Conservation (phyloP, 495 filamentous ascomycete genomes). For the Evernia prunastri region DNA sequence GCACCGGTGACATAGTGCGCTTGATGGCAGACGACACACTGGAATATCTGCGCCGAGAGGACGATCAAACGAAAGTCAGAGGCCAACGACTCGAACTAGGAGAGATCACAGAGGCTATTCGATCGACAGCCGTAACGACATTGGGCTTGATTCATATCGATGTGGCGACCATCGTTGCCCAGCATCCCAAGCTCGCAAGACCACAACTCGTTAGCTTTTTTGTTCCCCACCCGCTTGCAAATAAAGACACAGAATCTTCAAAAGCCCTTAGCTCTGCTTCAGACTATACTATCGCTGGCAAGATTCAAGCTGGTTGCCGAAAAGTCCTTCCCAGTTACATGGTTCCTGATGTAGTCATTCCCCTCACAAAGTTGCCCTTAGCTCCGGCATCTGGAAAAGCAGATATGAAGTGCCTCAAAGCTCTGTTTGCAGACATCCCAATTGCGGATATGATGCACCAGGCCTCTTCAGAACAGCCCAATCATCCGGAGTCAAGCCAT, state of each 20-base stretch:
- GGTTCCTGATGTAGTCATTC: conserved; percentile 48
- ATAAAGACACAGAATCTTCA: neutral
- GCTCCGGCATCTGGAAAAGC: conserved; percentile 44
- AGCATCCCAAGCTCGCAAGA: conserved; percentile 39
- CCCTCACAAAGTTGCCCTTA: conserved; percentile 38
- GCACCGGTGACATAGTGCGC: conserved; percentile 45
- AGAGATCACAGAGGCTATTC: conserved; percentile 59
- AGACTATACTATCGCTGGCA: neutral
- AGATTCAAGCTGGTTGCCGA: conserved; percentile 31
- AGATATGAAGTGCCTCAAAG: conserved; percentile 41
- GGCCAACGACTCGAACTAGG: conserved; percentile 71
- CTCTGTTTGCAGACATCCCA: conserved; percentile 25
- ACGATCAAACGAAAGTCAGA: conserved; percentile 75
- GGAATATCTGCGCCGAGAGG: conserved; percentile 64
- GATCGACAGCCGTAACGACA: conserved; percentile 31
- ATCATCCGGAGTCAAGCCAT: neutral
- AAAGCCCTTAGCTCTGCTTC: neutral
- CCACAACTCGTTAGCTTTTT: conserved; percentile 42
- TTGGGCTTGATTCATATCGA: conserved; percentile 26
- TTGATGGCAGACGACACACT: conserved; percentile 42
- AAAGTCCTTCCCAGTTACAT: conserved; percentile 46
- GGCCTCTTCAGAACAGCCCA: neutral
- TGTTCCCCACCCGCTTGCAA: conserved; percentile 16
- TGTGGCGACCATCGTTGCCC: conserved; percentile 38
- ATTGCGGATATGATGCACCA: neutral